Percentiles rank a stretch among this genome's conserved stretches.
Evolutionary conservation across 345 rosid species (phyloP).

Genomic region (Pseudoturritis turrita): DNA sequence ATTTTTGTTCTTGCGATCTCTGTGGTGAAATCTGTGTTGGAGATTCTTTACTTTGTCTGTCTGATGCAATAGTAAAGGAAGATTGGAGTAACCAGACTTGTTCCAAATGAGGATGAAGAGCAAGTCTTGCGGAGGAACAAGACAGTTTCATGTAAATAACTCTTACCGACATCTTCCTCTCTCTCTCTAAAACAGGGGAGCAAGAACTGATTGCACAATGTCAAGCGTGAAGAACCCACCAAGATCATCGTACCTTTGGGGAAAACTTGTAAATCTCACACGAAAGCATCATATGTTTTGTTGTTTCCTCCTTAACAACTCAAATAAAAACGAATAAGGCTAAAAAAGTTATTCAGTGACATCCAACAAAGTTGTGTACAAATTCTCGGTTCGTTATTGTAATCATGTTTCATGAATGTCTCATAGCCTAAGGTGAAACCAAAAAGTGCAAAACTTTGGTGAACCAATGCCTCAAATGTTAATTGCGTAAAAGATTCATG

Average conservation of each 20-base stretch:
- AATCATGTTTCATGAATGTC: too few species aligned
- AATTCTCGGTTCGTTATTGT: too few species aligned
- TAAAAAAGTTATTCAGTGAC: too few species aligned
- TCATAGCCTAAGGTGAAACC: too few species aligned
- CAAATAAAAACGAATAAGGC: background rate
- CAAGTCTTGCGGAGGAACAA: background rate
- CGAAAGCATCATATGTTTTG: conserved; percentile 7
- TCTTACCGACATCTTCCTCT: conserved; percentile 4
- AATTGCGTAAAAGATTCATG: background rate
- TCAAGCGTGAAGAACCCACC: conserved; percentile 18
- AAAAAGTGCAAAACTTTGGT: background rate
- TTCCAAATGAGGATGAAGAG: background rate
- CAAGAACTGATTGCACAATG: conserved; percentile 9
- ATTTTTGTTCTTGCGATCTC: background rate
- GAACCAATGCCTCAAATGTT: background rate
- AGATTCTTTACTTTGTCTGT: background rate
- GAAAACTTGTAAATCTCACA: conserved; percentile 14
- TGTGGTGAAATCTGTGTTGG: background rate
- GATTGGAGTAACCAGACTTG: background rate
- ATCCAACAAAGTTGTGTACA: too few species aligned
- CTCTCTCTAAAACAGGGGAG: conserved; percentile 16
- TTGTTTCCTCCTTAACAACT: conserved; percentile 14
- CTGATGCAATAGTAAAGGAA: background rate
- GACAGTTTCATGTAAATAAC: background rate
- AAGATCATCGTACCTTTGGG: background rate